Evolutionary conservation across 2,329 filamentous ascomycete genomes (phyloP), one percentile per base, ranked within the genome.

Genomic region (Bipolaris victoriae): DNA sequence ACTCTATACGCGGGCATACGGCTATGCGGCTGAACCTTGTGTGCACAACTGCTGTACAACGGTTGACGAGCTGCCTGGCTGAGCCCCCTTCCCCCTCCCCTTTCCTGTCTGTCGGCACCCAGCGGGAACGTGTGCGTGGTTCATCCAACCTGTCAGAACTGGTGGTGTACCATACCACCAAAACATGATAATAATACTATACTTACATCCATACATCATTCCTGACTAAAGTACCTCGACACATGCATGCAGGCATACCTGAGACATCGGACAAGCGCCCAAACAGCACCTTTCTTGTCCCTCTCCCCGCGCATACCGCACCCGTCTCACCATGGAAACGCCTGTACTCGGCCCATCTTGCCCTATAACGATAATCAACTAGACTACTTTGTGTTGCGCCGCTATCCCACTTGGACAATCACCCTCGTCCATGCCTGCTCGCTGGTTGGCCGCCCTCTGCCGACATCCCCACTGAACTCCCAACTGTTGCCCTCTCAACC

Each of bases 281-380:
- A 55, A 22, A 44, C 46, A 47, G 10, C 46, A 45, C 36, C 35
- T 50, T 50, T 37, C 44, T 18, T 59, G 49, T 31, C 29, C 49
- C 26, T 41, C 55, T 44, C 36, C 24, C 18, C 53, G 16, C 47
- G 52, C 60, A 58, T 49, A 48, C 54, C 49, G 44, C 22, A 50
- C 41, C 45, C 54, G 55, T 61, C 58, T 54, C 58, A 56, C 49
- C 15, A 29, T 46, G 49, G 43, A 44, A 49, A 36, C 51, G 55
- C 43, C 40, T 13, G 29, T 43, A 29, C 55, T 52, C 51, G 55
- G 52, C 55, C 46, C 50, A 33, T 53, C 53, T 54, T 43, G 33
- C 41, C 36, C 36, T 36, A 29, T 36, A 36, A 11, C 15, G n/a
- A 4, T 24, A 31, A 18, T 3, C n/a, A 9, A 29, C 10, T 11